Conservation (phyloP, 768 basidiomycete genomes). For the Mycena venus region DNA sequence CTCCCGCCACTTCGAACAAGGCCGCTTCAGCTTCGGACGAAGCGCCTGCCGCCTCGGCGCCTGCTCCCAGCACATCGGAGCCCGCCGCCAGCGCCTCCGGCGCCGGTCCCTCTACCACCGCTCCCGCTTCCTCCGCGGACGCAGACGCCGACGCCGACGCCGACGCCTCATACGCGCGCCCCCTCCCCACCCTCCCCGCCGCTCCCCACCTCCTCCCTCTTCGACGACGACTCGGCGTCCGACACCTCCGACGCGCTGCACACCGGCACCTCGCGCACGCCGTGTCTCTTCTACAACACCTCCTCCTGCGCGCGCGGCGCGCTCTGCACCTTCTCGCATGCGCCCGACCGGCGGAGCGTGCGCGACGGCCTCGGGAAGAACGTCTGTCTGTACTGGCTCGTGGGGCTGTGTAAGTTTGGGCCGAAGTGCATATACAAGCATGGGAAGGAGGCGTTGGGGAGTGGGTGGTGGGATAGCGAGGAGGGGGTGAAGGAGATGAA, state of each 20-base stretch:
- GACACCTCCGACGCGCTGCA: constrained; percentile 35
- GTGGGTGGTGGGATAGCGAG: constrained; percentile 24
- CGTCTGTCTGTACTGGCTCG: constrained; percentile 52
- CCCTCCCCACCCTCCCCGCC: constrained; percentile 5
- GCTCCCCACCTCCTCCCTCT: not conserved
- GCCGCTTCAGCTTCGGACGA: not conserved
- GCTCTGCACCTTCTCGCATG: constrained; percentile 34
- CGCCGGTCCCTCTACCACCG: not conserved
- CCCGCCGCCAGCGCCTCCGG: not conserved
- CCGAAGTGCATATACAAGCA: constrained; percentile 53
- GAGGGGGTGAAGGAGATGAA: constrained; percentile 5
- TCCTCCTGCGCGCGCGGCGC: constrained; percentile 32
- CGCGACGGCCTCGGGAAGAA: constrained; percentile 48
- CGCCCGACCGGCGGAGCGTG: constrained; percentile 33
- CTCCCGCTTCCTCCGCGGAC: not conserved
- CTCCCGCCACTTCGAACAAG: not conserved
- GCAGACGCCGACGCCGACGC: not conserved
- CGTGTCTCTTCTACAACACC: constrained; percentile 41
- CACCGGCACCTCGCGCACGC: constrained; percentile 22
- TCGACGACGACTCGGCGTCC: constrained; percentile 29
- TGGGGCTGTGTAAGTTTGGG: constrained; percentile 51
- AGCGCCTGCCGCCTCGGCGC: not conserved
- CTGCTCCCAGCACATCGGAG: not conserved
- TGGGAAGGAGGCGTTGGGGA: constrained; percentile 26
- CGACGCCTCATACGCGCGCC: constrained; percentile 26